These are phyloP conservation scores for Leonotis leonurus DNA, from an alignment of 257 asterid species.

Conservation along the genomic window DNA sequence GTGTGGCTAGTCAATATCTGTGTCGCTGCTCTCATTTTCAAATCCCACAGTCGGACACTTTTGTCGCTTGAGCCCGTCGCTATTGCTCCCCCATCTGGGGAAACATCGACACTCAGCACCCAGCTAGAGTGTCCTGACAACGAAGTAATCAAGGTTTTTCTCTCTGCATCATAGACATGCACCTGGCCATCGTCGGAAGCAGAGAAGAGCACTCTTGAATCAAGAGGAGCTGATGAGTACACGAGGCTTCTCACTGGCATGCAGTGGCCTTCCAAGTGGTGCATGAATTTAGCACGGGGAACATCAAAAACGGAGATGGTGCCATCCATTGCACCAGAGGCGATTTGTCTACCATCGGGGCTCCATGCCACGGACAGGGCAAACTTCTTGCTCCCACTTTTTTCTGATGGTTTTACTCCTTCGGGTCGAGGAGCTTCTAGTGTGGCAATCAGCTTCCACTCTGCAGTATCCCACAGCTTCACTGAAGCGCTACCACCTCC, in stretches of 20 bases:
- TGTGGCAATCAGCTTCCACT: conserved; percentile 64
- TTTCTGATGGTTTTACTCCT: conserved; percentile 60
- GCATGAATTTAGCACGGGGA: conserved; percentile 67
- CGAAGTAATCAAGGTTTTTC: conserved; percentile 62
- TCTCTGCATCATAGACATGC: conserved; percentile 78
- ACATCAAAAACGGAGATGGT: conserved; percentile 86
- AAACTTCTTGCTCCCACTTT: conserved; percentile 71
- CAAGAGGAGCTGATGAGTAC: conserved; percentile 71
- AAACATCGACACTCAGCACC: conserved; percentile 81
- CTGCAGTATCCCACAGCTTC: conserved; percentile 86
- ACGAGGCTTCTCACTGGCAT: conserved; percentile 92
- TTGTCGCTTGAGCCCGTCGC: conserved; percentile 91
- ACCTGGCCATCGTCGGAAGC: conserved; percentile 87
- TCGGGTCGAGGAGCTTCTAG: conserved; percentile 84
- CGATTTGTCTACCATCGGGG: conserved; percentile 70
- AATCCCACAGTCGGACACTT: conserved; percentile 85
- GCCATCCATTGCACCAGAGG: conserved; percentile 93
- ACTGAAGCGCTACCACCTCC: conserved; percentile 97
- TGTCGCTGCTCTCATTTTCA: conserved; percentile 84
- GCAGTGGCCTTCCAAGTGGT: conserved; percentile 89
- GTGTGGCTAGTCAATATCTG: conserved; percentile 75
- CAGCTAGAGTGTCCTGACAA: conserved; percentile 89
- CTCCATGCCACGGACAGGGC: conserved; percentile 96
- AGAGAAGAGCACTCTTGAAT: conserved; percentile 80
- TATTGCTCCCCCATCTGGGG: conserved; percentile 87